Percentiles rank a stretch among this genome's conserved stretches.
Evolutionary conservation across 2,329 filamentous ascomycete species (phyloP).

Genomic region (Phoma sp.): DNA sequence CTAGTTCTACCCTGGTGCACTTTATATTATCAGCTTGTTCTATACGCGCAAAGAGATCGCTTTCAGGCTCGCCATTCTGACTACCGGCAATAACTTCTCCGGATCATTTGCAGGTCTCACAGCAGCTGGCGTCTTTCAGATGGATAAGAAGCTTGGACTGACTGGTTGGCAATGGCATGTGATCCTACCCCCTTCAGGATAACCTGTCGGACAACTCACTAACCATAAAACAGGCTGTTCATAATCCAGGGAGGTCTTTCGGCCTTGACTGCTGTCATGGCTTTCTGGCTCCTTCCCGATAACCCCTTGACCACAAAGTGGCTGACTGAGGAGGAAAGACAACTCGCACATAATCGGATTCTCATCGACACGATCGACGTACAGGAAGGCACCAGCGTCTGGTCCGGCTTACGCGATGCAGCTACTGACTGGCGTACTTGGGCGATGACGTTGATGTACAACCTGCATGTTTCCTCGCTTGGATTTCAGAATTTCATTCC

Average conservation of each 20-base stretch:
- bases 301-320: slow-evolving; percentile 49
- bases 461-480: slow-evolving; percentile 57
- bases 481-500: slow-evolving; percentile 48
- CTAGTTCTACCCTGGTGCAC: slow-evolving; percentile 63
- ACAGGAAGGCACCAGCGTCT: slow-evolving; percentile 50
- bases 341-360: slow-evolving; percentile 40
- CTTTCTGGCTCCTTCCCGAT: slow-evolving; percentile 50
- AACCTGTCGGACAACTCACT: too few relatives aligned
- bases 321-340: slow-evolving; percentile 53
- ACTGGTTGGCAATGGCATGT: slow-evolving; percentile 21
- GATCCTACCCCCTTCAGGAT: too few relatives aligned
- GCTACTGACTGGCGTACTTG: slow-evolving; percentile 58
- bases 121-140: slow-evolving; percentile 23
- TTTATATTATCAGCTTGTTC: slow-evolving; percentile 67
- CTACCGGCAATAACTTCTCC: slow-evolving; percentile 20
- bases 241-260: slow-evolving; percentile 37
- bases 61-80: slow-evolving; percentile 19
- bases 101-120: slow-evolving; percentile 21
- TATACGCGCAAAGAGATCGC: slow-evolving; percentile 62
- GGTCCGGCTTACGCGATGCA: slow-evolving; percentile 58
- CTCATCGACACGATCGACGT: slow-evolving; percentile 57
- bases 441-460: slow-evolving; percentile 62
- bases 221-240: slow-evolving; percentile 14
- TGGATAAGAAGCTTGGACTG: slow-evolving; percentile 22
- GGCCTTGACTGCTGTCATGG: slow-evolving; percentile 34